Percentiles rank a stretch among this genome's conserved stretches.
Conservation (phyloP, 345 rosid genomes). For the Aquilaria sinensis region DNA sequence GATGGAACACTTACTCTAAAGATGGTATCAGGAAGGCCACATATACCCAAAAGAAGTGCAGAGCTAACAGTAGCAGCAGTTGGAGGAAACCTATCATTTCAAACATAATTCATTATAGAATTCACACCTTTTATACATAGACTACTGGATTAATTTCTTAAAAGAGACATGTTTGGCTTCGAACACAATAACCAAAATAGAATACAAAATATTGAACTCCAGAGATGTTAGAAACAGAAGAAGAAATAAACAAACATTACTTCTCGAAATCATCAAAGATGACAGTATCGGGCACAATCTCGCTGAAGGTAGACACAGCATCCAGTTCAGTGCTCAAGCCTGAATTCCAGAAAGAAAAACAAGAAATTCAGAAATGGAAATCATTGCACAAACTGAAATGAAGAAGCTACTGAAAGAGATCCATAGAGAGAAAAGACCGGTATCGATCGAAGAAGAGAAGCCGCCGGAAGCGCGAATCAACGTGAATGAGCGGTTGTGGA, state of each 20-base stretch:
- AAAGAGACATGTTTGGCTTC: neutral
- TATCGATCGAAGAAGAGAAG: constrained; percentile 52
- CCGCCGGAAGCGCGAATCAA: constrained; percentile 47
- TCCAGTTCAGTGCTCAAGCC: constrained; percentile 65
- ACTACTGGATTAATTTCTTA: neutral
- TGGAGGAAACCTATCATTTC: constrained; percentile 65
- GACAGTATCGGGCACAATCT: constrained; percentile 92
- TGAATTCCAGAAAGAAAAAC: constrained; percentile 5
- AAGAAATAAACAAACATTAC: constrained; percentile 21
- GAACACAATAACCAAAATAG: neutral
- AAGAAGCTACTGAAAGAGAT: constrained; percentile 6
- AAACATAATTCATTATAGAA: neutral
- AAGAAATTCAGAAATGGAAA: neutral
- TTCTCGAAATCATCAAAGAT: constrained; percentile 90
- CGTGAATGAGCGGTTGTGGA: constrained; percentile 33
- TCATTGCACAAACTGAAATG: neutral
- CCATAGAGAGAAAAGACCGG: constrained; percentile 28
- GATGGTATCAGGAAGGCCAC: constrained; percentile 83
- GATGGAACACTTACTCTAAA: constrained; percentile 46
- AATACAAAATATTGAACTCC: no score
- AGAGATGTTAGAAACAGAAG: neutral
- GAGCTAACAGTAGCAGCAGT: constrained; percentile 99
- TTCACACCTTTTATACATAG: neutral
- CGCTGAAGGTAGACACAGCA: constrained; percentile 81
- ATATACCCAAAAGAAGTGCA: constrained; percentile 81